phyloP scores from a whole-genome alignment of 306 rosid genomes.

The Malus orientalis region DNA sequence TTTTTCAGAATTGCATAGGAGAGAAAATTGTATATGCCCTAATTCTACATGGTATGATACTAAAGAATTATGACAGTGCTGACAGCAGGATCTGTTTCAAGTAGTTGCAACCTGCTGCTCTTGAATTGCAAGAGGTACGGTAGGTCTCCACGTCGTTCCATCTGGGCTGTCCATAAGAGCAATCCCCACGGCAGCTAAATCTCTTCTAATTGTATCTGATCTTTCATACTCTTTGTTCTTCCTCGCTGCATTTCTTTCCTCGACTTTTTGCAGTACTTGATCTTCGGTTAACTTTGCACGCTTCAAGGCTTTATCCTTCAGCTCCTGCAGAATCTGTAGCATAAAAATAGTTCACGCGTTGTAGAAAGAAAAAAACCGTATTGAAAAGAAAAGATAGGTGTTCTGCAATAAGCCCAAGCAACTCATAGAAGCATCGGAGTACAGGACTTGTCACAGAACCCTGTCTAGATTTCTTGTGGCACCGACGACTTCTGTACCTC shows the following conservation, averaged over 20 bases:
- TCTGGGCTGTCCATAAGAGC: conserved; percentile 83
- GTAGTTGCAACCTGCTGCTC: conserved; percentile 35
- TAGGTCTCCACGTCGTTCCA: conserved; percentile 89
- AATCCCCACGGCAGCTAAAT: conserved; percentile 66
- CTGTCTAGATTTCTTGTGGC: not conserved
- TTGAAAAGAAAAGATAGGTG: not conserved
- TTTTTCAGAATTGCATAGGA: not conserved
- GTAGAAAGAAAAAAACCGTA: not conserved
- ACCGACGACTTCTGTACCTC: conserved; percentile 44
- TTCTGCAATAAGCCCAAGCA: not conserved
- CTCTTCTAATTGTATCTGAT: conserved; percentile 73
- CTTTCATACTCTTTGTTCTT: conserved; percentile 64
- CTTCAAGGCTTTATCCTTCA: conserved; percentile 64
- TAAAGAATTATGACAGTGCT: not conserved
- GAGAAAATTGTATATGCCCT: not conserved
- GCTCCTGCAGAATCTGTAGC: conserved; percentile 66
- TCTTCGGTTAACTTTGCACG: conserved; percentile 78
- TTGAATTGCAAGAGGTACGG: conserved; percentile 75
- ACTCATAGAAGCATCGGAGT: not conserved
- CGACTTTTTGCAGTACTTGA: conserved; percentile 53
- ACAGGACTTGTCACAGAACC: not conserved
- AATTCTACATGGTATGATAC: not conserved
- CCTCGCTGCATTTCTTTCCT: conserved; percentile 73
- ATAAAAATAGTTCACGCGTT: not conserved
- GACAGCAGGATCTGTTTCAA: conserved; percentile 20